Evolutionary conservation across 768 basidiomycete species (phyloP), one percentile per base, ranked within the genome.

Genomic region (Calvatia gigantea): DNA sequence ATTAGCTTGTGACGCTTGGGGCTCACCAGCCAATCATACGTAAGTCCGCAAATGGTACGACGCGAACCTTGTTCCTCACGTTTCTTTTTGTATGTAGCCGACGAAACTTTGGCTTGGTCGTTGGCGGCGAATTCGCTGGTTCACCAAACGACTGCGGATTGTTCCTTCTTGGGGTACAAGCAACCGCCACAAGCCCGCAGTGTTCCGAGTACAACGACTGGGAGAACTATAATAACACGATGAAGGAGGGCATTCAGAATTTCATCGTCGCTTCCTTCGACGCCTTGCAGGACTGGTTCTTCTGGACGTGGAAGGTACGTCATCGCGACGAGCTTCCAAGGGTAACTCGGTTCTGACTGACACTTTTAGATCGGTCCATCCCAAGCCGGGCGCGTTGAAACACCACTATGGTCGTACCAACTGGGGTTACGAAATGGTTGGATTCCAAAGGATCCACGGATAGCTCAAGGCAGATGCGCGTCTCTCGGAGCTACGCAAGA

Each of bases 91-190:
- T 60, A 80, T 44, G 44, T 60, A 80, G 77, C 58, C 66, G 75
- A 61, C 56, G 61, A 45, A 58, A 60, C 31, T 90, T 91, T 62
- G 93, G 93, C 8, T 69, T 93, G 37, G 84, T 84, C 12, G 65
- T 86, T 23, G 84, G 83, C 0, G 93, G 90, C 39, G 93, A 95
- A 69, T 93, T 87, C 69, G 82, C 86, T 50, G 76, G 76, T 2
- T 86, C 83, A 8, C 77, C 75, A 61, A 90, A 87, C 63, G 75
- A 82, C 50, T 90, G 89, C 62, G 87, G 67, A 7, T 60, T 72
- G 12, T 71, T 66, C 54, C 52, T 73, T 23, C 58, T 54, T 1
- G 69, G 68, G 8, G 63, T 65, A n/a, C 11, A 59, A 53, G 29
- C n/a, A 54, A 19, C 64, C 70, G 27, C 88, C 12, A 17, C 57